phyloP scores from a whole-genome alignment of 1,284 basidiomycete species.

The Naganishia sp. region DNA sequence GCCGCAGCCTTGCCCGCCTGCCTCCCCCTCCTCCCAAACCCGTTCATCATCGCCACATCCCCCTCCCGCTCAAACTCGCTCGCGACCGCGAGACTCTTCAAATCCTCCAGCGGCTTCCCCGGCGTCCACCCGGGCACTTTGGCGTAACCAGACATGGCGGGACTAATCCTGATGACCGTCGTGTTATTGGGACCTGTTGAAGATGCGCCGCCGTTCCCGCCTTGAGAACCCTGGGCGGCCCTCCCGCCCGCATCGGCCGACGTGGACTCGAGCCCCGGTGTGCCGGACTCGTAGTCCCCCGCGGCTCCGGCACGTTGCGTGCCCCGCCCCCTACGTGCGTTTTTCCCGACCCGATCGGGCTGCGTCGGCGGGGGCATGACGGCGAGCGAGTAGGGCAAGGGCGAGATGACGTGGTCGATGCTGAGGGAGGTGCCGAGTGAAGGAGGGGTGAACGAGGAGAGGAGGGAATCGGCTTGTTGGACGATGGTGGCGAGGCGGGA shows the following conservation, averaged over 20 bases:
- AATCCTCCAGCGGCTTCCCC: slow-evolving; percentile 41
- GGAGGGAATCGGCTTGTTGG: slow-evolving; percentile 42
- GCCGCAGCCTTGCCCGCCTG: slow-evolving; percentile 25
- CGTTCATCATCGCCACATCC: slow-evolving; percentile 50
- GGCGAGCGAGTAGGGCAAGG: slow-evolving; percentile 46
- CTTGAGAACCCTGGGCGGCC: slow-evolving; percentile 1
- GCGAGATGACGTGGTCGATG: slow-evolving; percentile 50
- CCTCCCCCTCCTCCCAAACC: slow-evolving; percentile 49
- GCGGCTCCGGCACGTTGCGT: slow-evolving; percentile 45
- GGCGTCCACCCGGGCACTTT: slow-evolving; percentile 33
- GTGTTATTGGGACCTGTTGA: slow-evolving; percentile 28
- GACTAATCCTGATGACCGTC: slow-evolving; percentile 28
- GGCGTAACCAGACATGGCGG: slow-evolving; percentile 32
- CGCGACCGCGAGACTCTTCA: slow-evolving; percentile 50
- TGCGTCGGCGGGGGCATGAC: slow-evolving; percentile 43
- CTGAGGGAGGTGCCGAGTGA: slow-evolving; percentile 45
- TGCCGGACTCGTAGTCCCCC: slow-evolving; percentile 42
- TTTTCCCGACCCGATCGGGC: slow-evolving; percentile 36
- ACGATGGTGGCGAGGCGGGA: slow-evolving; percentile 35
- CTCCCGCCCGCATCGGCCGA: not conserved
- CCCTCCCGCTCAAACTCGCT: slow-evolving; percentile 51
- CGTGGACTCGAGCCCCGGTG: slow-evolving; percentile 31
- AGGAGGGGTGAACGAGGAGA: slow-evolving; percentile 41
- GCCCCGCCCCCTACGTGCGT: slow-evolving; percentile 47
- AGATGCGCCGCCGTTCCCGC: not conserved